A percentile compares a stretch with the other conserved stretches of the same genome.
These are phyloP conservation scores for Takashimella tepidaria DNA, from an alignment of 1,284 basidiomycete genomes.

Conservation along the genomic window DNA sequence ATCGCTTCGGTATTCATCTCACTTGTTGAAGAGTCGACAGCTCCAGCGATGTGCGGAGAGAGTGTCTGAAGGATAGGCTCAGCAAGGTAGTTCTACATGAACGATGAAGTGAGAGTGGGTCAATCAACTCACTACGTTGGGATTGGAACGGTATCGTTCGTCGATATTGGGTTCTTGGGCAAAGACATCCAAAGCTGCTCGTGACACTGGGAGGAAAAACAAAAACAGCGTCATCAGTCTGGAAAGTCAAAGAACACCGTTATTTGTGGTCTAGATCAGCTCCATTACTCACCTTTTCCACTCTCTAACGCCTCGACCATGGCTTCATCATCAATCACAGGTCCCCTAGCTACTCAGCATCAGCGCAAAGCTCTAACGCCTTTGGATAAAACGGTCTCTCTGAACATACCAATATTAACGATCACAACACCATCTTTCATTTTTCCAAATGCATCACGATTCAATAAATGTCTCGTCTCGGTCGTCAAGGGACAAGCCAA, in stretches of 20 bases:
- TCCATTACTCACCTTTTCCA: constrained; percentile 10
- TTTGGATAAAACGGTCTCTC: background rate
- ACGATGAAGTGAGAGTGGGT: background rate
- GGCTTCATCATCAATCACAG: constrained; percentile 9
- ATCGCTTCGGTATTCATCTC: constrained; percentile 18
- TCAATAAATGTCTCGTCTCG: constrained; percentile 10
- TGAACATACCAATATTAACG: constrained; percentile 2
- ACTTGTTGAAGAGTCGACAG: constrained; percentile 6
- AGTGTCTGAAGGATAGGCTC: background rate
- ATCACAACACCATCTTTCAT: constrained; percentile 8
- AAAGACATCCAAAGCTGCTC: background rate
- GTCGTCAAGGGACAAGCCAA: constrained; percentile 12
- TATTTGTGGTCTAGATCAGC: too few relatives aligned
- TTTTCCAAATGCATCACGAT: background rate
- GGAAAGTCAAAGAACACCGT: too few relatives aligned
- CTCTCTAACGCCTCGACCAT: constrained; percentile 12
- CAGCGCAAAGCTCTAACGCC: constrained; percentile 2
- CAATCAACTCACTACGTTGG: background rate
- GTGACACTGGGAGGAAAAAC: background rate
- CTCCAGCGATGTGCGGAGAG: constrained; percentile 5
- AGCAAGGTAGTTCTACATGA: too few relatives aligned
- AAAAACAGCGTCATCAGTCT: too few relatives aligned
- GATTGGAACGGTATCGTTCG: background rate
- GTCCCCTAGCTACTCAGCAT: constrained; percentile 8
- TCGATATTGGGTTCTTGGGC: background rate